These are phyloP conservation scores for Cryptococcus wingfieldii DNA, from an alignment of 1,284 basidiomycete species.

Conservation along the genomic window DNA sequence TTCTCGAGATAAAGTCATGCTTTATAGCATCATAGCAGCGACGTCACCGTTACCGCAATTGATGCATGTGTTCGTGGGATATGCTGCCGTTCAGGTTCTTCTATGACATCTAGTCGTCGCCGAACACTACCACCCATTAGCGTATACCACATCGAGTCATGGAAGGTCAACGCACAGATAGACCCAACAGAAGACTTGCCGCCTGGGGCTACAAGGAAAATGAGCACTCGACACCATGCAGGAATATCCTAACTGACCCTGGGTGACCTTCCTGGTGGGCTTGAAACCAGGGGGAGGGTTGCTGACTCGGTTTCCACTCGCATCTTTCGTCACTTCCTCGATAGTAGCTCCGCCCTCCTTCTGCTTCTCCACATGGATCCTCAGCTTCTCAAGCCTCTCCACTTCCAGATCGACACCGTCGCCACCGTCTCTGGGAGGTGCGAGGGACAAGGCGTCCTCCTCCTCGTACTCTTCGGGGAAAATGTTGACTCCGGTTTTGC, in stretches of 20 bases:
- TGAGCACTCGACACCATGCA: background rate
- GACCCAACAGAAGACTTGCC: conserved; percentile 40
- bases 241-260: conserved; percentile 28
- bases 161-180: conserved; percentile 6
- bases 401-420: conserved; percentile 42
- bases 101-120: conserved; percentile 36
- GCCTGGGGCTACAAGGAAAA: conserved; percentile 32
- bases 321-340: conserved; percentile 29
- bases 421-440: conserved; percentile 41
- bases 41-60: background rate
- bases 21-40: background rate
- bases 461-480: conserved; percentile 46
- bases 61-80: conserved; percentile 16
- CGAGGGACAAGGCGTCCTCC: conserved; percentile 43
- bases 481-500: conserved; percentile 34
- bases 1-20: background rate
- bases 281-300: conserved; percentile 43
- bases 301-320: conserved; percentile 11
- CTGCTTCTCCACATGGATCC: conserved; percentile 42
- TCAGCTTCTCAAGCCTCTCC: conserved; percentile 42
- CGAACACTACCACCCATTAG: conserved; percentile 31
- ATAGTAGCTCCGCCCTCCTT: conserved; percentile 38
- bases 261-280: conserved; percentile 45
- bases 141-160: background rate
- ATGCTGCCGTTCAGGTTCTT: conserved; percentile 4